Base-by-base conservation (phyloP, 2,329 filamentous ascomycete species). In the Elsinoe ampelina region DNA sequence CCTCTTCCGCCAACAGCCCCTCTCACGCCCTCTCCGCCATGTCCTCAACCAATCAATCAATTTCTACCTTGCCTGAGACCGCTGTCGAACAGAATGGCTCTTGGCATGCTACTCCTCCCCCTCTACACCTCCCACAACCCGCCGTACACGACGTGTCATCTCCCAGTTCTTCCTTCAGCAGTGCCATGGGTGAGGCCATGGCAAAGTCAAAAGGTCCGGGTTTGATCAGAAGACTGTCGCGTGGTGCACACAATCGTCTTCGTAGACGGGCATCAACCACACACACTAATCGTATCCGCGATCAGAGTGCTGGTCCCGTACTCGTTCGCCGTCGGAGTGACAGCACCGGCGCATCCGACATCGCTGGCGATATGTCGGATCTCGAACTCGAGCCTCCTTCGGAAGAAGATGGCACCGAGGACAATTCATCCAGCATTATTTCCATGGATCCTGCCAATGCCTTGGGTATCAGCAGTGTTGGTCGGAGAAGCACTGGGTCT, bases 281-380 rank as follows among this genome's bases (percentile, higher is more conserved):
- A 1, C 81, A 86, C 43, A 81, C 86, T 17, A 83, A 84, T 59
- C 68, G 72, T 5, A 89, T 86, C 68, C 84, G 91, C 41, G 90
- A 96, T 67, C 85, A 87, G 60, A 96, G 91, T 67, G 85, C 90
- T 22, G 93, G 93, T 0, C 93, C 93, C 1, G 86, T 90, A 57
- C 87, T 95, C 54, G 82, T 95, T 71, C 84, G 92, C 60, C 81
- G 89, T 58, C 84, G 91, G 62, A 96, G 91, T 70, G 90, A 95
- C 70, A 95, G 91, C 74, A 93, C 87, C 70, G 87, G 82, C 62
- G 85, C 85, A 41, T 75, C 72, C 38, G 71, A 73, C 41, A 68
- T 71, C 30, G 65, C 64, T 35, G 66, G 73, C 54, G 75, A 78
- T 58, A 68, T 77, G 30, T 77, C 75, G 12, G 75, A 77, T 61